Evolutionary conservation across 257 asterid genomes (phyloP).

Genomic region (Solanum dulcamara): DNA sequence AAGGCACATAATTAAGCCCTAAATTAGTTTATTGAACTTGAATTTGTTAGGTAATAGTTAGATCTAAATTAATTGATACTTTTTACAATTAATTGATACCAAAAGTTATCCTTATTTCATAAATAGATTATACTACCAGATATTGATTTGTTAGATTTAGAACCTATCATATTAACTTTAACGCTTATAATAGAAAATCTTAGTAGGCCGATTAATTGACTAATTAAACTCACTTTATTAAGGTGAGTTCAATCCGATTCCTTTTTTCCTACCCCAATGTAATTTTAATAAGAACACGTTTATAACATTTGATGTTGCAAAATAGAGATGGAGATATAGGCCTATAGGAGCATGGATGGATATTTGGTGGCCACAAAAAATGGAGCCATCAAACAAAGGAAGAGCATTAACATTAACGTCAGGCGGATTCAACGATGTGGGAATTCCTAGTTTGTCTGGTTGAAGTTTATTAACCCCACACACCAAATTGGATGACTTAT

Average conservation of each 20-base stretch:
- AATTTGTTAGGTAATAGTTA: background rate
- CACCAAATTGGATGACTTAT: background rate
- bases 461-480: background rate
- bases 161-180: background rate
- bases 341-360: background rate
- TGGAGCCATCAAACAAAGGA: background rate
- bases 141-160: background rate
- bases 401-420: background rate
- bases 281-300: background rate
- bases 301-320: background rate
- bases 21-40: too few species aligned
- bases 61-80: background rate
- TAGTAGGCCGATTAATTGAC: too few species aligned
- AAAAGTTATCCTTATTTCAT: background rate
- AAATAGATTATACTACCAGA: background rate
- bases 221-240: too few species aligned
- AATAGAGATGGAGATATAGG: background rate
- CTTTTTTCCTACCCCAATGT: background rate
- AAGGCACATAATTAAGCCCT: too few species aligned
- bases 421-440: conserved; percentile 13
- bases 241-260: too few species aligned
- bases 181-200: background rate
- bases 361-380: background rate
- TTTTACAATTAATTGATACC: background rate
- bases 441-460: conserved; percentile 4